Conservation (phyloP, 139 green algal genomes). For the Volvox reticuliferus region DNA sequence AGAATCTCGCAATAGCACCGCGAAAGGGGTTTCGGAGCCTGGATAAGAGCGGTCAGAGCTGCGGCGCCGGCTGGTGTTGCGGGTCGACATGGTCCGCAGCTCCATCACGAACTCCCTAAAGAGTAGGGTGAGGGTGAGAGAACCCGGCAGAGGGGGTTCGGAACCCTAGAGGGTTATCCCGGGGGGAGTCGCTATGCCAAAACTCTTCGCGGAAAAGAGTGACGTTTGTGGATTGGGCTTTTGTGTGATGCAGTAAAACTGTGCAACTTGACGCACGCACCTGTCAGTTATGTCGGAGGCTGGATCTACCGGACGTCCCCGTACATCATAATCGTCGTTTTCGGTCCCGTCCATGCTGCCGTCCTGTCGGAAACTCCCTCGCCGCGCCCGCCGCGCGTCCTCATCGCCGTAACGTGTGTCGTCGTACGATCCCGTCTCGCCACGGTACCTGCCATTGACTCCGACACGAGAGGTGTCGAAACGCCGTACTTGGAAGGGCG, state of each 20-base stretch:
- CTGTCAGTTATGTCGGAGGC: constrained; percentile 6
- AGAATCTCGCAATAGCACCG: constrained; percentile 3
- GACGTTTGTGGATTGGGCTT: no score
- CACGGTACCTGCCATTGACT: not conserved
- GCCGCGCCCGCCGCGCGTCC: not conserved
- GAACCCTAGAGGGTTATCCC: no score
- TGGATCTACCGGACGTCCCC: not conserved
- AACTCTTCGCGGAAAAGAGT: no score
- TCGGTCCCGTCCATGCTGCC: not conserved
- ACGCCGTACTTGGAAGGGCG: constrained; percentile 10
- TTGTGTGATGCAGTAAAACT: not conserved
- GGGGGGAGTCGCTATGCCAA: not conserved
- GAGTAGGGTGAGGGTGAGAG: not conserved
- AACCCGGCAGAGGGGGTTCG: no score
- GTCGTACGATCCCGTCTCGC: not conserved
- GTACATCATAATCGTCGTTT: not conserved
- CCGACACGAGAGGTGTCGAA: not conserved
- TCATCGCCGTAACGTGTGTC: not conserved
- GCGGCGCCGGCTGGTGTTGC: not conserved
- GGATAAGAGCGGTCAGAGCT: not conserved
- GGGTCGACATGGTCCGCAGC: not conserved
- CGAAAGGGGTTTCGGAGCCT: not conserved
- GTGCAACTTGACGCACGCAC: not conserved
- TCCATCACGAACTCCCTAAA: constrained; percentile 45
- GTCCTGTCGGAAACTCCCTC: not conserved